Evolutionary conservation across 2,329 filamentous ascomycete genomes (phyloP), one percentile per base, ranked within the genome.

Genomic region (Grosmannia huntii): DNA sequence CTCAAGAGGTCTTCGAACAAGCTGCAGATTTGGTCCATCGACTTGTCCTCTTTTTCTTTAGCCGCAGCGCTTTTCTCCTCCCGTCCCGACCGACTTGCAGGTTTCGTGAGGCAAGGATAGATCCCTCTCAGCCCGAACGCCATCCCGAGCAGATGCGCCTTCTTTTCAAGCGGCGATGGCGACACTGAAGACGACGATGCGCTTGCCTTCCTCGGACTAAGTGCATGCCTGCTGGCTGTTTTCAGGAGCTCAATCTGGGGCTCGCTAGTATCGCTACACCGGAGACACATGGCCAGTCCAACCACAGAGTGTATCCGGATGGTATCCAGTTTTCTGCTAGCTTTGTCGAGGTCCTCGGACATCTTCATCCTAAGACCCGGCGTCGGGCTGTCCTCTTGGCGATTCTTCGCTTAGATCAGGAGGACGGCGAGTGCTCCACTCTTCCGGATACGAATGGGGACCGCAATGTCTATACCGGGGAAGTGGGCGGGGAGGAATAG

Each of bases 261-360:
- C 12, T 11, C 48, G 48, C 48, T 50, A 23, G 6, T 50, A 7
- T 50, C 48, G n/a, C 48, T 11, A 36, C 46, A 23, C 48, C 49
- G 48, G 21, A 57, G 33, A 25, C 49, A 57, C 48, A 57, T 57
- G 48, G 49, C 55, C 9, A 57, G 19, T 33, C 55, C 55, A 3
- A 57, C 12, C 4, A 28, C 33, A 16, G 31, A 33, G n/a, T 52
- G 33, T 33, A 57, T 33, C 16, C 48, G 46, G 16, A 5, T 21
- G 28, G 9, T 48, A 25, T 57, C 11, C 33, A 36, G 33, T 36
- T 36, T 36, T 36, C 33, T 10, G 11, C 31, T 23, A 5, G 55
- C 55, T 16, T 41, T 52, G n/a, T 31, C 46, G 1, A 57, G 55
- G 16, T 50, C 55, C 10, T 57, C 55, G 9, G 19, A 14, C 55